Evolutionary conservation across 371 early-diverging fungal species (phyloP).

Genomic region (Mucor racemosus): DNA sequence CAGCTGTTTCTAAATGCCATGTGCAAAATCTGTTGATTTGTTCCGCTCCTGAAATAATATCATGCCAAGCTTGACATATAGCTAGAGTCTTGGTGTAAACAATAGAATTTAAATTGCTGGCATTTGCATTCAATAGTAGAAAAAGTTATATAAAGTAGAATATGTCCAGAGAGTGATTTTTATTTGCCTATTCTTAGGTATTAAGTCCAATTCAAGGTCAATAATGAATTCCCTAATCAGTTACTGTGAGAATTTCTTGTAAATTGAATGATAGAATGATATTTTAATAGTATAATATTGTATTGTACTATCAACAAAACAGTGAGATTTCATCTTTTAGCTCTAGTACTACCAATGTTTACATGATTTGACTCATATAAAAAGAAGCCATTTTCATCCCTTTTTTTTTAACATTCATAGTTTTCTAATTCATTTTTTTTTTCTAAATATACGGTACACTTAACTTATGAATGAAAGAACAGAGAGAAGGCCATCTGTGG

Average conservation of each 20-base stretch:
- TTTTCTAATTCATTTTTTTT: too few species aligned
- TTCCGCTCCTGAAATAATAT: too few species aligned
- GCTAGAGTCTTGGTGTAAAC: neutral
- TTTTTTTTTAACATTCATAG: neutral
- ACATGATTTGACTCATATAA: neutral
- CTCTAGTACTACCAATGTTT: neutral
- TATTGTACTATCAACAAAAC: neutral
- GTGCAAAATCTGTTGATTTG: neutral
- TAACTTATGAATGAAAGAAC: neutral
- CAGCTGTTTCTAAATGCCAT: neutral
- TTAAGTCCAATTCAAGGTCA: neutral
- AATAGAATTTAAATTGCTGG: neutral
- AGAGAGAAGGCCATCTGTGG: neutral
- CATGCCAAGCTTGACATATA: neutral
- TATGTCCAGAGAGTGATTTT: neutral
- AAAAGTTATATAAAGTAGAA: neutral
- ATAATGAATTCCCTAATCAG: slow-evolving; percentile 1
- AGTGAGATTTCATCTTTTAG: neutral
- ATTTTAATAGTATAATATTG: neutral
- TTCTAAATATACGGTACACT: neutral
- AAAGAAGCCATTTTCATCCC: neutral
- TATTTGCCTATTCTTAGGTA: neutral
- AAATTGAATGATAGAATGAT: neutral
- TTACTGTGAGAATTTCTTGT: neutral
- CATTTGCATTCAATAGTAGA: neutral